These are phyloP conservation scores for Microthlaspi erraticum DNA, from an alignment of 345 rosid genomes.

Conservation along the genomic window DNA sequence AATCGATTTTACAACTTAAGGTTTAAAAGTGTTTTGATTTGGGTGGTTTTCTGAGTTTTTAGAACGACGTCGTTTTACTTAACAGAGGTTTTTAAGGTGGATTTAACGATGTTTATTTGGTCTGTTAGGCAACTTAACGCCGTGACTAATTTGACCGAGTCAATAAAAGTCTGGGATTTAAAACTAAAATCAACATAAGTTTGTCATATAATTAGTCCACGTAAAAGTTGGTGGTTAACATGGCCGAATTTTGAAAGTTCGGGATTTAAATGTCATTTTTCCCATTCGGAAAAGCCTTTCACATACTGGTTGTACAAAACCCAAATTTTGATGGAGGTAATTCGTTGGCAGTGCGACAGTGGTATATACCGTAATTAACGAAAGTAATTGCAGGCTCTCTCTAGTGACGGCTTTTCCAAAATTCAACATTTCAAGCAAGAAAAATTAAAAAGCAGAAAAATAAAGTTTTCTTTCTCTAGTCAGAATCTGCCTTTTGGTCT, in stretches of 20 bases:
- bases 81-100: too few species aligned
- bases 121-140: not conserved
- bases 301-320: too few species aligned
- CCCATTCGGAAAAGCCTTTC: conserved; percentile 5
- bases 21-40: too few species aligned
- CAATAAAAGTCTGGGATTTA: too few species aligned
- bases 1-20: too few species aligned
- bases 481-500: conserved; percentile 43
- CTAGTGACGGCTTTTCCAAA: not conserved
- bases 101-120: not conserved
- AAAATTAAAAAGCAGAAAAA: conserved; percentile 14
- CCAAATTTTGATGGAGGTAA: too few species aligned
- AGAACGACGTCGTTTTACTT: too few species aligned
- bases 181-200: not conserved
- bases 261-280: too few species aligned
- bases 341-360: not conserved
- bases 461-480: conserved; percentile 36
- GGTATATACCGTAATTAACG: too few species aligned
- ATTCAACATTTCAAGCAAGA: conserved; percentile 3
- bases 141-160: not conserved
- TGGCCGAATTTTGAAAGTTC: too few species aligned
- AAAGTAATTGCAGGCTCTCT: not conserved
- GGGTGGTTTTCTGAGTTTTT: too few species aligned
- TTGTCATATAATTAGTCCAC: not conserved
- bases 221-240: not conserved